Conservation (phyloP, 75 land plant species). For the Selaginella tamariscina region DNA sequence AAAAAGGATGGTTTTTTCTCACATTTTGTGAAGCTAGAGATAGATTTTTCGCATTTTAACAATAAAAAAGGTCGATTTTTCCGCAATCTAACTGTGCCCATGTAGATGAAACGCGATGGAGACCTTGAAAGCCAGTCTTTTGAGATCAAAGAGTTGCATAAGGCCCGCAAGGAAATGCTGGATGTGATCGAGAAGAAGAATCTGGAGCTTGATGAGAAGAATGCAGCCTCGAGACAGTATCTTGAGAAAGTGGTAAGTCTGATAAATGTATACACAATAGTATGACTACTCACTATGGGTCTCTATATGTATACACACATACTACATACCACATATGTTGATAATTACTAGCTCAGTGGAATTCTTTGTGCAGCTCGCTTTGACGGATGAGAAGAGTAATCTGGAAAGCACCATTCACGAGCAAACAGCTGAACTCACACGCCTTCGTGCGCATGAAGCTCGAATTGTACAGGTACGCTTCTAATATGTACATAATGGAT, state of each 20-base stretch:
- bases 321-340: no score
- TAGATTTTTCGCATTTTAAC: no score
- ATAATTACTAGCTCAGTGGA: no score
- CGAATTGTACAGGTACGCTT: slow-evolving; percentile 54
- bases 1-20: no score
- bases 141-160: slow-evolving; percentile 53
- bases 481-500: not conserved
- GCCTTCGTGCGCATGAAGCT: slow-evolving; percentile 40
- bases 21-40: no score
- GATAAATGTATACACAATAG: no score
- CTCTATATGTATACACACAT: no score
- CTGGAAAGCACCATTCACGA: slow-evolving; percentile 55
- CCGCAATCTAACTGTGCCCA: not conserved
- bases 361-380: slow-evolving; percentile 36
- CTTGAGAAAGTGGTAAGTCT: slow-evolving; percentile 74
- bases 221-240: slow-evolving; percentile 47
- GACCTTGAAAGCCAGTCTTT: slow-evolving; percentile 47
- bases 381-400: slow-evolving; percentile 44
- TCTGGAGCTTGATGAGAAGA: slow-evolving; percentile 62
- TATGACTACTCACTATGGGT: no score
- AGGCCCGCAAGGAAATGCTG: slow-evolving; percentile 60
- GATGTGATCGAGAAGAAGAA: slow-evolving; percentile 72
- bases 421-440: slow-evolving; percentile 46
- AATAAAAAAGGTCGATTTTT: not conserved
- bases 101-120: slow-evolving; percentile 64